Base-by-base conservation (phyloP, 139 green algal genomes). In the Trebouxia sp. region DNA sequence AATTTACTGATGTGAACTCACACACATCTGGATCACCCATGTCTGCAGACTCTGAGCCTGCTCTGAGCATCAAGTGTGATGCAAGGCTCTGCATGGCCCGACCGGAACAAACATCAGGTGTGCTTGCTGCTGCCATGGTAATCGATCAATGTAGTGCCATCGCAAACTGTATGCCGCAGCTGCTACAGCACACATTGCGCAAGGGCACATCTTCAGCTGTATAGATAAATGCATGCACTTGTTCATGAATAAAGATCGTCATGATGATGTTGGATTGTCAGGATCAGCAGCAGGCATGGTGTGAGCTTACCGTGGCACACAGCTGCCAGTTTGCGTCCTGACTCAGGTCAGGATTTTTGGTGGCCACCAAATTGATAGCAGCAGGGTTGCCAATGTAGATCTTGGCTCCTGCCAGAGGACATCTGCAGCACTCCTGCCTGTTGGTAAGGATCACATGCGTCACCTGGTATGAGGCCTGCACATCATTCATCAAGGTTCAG, bases 361-460 rank as follows among this genome's bases (percentile, higher is more conserved):
- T 56, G 11, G 42, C 26, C n/a, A 37, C n/a, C 15, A 77, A 3
- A 26, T 77, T 55, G 14, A 77, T 39, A 17, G 42, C 42, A 28
- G 39, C 55, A 38, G 69, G 69, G 41, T 77, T 37, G 10, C 69
- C 69, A 56, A 77, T 56, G 39, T 77, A 77, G 20, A 77, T 77
- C 14, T 55, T 77, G 41, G 69, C 69, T 10, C 43, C 69, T 3
- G 69, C 69, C n/a, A 77, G 41, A 7, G 69, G 69, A 41, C 69
- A 77, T 24, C 69, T 51, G 69, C 69, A 77, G 41, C 69, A 77
- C 4, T 77, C 69, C 69, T 77, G 69, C 43, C 69, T 77, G 17
- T 55, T 55, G 8, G 43, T 56, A 20, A 77, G n/a, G 24, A 56
- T n/a, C 41, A 77, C 69, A 24, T 77, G 69, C 0, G 41, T 77